phyloP scores from a whole-genome alignment of 2,329 filamentous ascomycete genomes.

The Hymenoscyphus infarciens region DNA sequence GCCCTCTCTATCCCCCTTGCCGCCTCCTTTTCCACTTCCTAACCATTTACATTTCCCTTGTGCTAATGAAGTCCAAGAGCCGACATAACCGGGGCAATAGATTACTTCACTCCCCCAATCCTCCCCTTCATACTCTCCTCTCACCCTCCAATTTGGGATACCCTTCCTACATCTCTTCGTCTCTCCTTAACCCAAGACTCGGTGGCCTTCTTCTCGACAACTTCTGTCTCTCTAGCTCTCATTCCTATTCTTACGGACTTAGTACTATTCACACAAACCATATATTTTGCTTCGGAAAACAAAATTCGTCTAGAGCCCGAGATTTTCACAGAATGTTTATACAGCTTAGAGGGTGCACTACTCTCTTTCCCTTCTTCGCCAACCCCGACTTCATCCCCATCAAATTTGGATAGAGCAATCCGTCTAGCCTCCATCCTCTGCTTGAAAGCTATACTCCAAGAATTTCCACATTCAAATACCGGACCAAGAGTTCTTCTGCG shows the following conservation, averaged over 20 bases:
- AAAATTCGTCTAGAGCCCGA: constrained; percentile 15
- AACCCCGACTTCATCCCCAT: no score
- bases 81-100: constrained; percentile 28
- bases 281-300: constrained; percentile 10
- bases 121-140: constrained; percentile 15
- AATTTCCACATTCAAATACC: background rate
- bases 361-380: no score
- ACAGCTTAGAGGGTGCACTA: constrained; percentile 18
- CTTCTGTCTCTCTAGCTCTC: constrained; percentile 13
- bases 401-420: no score
- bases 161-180: constrained; percentile 7
- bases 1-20: background rate
- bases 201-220: background rate
- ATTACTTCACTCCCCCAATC: constrained; percentile 23
- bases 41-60: background rate
- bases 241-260: constrained; percentile 16
- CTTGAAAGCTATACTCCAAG: no score
- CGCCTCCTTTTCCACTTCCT: background rate
- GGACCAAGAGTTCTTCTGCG: background rate
- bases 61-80: constrained; percentile 12
- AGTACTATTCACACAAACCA: constrained; percentile 20
- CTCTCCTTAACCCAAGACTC: constrained; percentile 1
- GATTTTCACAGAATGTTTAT: constrained; percentile 22
- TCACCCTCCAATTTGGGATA: constrained; percentile 16
- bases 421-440: no score